Conservation (phyloP, 768 basidiomycete genomes). For the Tulasnella sp. region DNA sequence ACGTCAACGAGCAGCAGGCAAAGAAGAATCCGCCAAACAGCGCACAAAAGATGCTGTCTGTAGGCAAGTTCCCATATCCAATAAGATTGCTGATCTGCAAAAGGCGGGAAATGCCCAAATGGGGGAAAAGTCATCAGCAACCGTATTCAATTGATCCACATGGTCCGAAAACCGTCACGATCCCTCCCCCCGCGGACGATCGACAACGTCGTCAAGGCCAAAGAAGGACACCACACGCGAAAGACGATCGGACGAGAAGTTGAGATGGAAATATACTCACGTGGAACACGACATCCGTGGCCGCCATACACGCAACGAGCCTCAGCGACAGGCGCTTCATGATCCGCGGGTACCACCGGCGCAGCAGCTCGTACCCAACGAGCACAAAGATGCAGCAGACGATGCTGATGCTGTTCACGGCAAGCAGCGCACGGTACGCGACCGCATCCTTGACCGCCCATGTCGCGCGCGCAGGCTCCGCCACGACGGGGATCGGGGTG, state of each 20-base stretch:
- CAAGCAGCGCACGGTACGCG: neutral
- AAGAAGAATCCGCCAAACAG: slow-evolving; percentile 15
- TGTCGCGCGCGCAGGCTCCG: neutral
- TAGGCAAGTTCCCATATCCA: slow-evolving; percentile 11
- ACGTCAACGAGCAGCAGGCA: slow-evolving; percentile 1
- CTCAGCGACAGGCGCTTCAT: slow-evolving; percentile 11
- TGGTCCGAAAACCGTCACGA: neutral
- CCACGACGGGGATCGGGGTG: too few relatives aligned
- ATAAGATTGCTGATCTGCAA: slow-evolving; percentile 8
- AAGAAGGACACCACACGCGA: neutral
- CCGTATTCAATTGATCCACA: neutral
- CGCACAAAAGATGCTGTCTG: slow-evolving; percentile 10
- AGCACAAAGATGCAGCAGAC: slow-evolving; percentile 13
- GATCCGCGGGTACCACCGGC: slow-evolving; percentile 9
- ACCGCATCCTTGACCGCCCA: neutral
- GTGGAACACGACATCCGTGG: slow-evolving; percentile 9
- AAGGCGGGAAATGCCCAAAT: too few relatives aligned
- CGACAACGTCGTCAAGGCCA: too few relatives aligned
- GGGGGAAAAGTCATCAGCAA: neutral
- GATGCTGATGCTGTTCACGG: neutral
- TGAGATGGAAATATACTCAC: neutral
- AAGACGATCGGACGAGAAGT: neutral
- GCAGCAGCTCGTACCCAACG: neutral
- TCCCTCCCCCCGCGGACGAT: neutral
- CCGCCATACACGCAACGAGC: slow-evolving; percentile 14